Evolutionary conservation across 495 filamentous ascomycete genomes (phyloP).

Genomic region (Cercophora scortea): DNA sequence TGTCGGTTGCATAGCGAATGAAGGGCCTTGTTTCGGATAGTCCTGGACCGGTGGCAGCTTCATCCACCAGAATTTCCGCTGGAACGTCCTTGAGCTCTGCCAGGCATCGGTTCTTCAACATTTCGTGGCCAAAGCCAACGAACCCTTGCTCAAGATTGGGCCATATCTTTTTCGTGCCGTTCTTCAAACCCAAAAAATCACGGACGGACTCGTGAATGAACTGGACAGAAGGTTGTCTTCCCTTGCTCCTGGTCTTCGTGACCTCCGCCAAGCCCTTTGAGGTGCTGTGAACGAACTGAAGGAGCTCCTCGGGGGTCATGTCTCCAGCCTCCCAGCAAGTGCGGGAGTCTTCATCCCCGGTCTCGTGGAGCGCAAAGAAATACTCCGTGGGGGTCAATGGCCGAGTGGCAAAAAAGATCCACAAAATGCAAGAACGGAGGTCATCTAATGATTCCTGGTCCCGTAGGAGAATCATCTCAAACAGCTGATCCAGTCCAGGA

Average conservation of each 20-base stretch:
- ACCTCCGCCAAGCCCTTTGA: conserved; percentile 28
- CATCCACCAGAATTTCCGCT: not conserved
- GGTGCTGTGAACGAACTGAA: conserved; percentile 15
- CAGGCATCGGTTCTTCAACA: not conserved
- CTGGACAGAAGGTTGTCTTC: conserved; percentile 19
- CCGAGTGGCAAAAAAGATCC: conserved; percentile 27
- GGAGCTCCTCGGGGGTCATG: conserved; percentile 2
- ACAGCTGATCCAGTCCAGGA: conserved; percentile 16
- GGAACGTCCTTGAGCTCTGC: not conserved
- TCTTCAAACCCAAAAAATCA: conserved; percentile 15
- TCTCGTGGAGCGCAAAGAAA: conserved; percentile 26
- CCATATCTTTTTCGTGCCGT: conserved; percentile 26
- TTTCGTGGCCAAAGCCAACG: conserved; percentile 19
- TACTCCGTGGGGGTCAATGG: conserved; percentile 24
- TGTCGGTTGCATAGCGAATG: not conserved
- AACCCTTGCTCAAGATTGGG: conserved; percentile 17
- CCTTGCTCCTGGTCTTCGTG: conserved; percentile 3
- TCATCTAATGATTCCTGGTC: conserved; percentile 17
- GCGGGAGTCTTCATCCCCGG: conserved; percentile 5
- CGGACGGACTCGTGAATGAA: conserved; percentile 35
- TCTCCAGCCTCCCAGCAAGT: conserved; percentile 4
- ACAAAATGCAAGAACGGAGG: conserved; percentile 24
- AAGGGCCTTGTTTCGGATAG: not conserved
- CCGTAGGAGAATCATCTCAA: conserved; percentile 22
- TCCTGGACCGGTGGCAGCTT: not conserved